A percentile compares a stretch with the other conserved stretches of the same genome.
Conservation (phyloP, 1,284 basidiomycete genomes). For the Boletus smithii region DNA sequence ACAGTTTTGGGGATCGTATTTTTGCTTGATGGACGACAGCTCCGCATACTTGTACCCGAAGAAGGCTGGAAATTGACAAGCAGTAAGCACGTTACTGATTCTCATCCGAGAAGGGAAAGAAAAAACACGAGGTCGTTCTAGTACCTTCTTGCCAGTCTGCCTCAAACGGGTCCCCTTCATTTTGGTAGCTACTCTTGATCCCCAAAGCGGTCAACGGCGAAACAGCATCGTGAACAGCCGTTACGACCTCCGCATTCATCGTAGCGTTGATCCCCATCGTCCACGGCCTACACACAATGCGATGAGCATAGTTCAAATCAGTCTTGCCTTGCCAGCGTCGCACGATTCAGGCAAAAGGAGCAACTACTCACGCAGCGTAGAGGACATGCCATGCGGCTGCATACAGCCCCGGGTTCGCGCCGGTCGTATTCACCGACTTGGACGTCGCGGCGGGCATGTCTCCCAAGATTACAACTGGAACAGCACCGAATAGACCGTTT, state of each 20-base stretch:
- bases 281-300: slow-evolving; percentile 9
- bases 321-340: not conserved
- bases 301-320: not conserved
- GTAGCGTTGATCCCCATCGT: slow-evolving; percentile 6
- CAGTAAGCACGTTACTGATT: too few species aligned
- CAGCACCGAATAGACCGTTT: not conserved
- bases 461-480: slow-evolving; percentile 2
- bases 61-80: slow-evolving; percentile 11
- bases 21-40: slow-evolving; percentile 23
- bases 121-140: too few species aligned
- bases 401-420: slow-evolving; percentile 20
- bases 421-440: slow-evolving; percentile 10
- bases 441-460: slow-evolving; percentile 9
- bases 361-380: slow-evolving; percentile 10
- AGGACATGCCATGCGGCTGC: slow-evolving; percentile 15
- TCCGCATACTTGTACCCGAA: slow-evolving; percentile 26
- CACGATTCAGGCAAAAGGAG: not conserved
- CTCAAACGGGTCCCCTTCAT: slow-evolving; percentile 23
- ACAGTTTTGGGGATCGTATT: slow-evolving; percentile 28
- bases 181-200: slow-evolving; percentile 24
- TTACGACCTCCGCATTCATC: slow-evolving; percentile 3
- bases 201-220: slow-evolving; percentile 17
- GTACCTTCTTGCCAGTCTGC: slow-evolving; percentile 22
- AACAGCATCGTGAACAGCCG: slow-evolving; percentile 10
- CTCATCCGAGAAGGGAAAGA: not conserved